Conservation (phyloP, 208 protist genomes). For the Balamuthia mandrillaris region DNA sequence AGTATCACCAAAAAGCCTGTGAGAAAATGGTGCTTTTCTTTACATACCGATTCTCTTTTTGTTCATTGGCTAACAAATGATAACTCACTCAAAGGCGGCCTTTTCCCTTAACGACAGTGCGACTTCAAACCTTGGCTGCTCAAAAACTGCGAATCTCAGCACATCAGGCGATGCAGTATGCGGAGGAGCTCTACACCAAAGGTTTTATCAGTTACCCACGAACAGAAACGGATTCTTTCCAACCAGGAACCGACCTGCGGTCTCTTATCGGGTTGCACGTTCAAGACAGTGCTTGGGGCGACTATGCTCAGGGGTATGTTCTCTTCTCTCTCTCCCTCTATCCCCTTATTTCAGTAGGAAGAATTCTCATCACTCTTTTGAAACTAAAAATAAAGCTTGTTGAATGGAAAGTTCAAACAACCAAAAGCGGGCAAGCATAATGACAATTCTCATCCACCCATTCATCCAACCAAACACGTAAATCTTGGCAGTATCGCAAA, state of each 20-base stretch:
- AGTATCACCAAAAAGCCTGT: conserved; percentile 48
- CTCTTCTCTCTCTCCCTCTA: background rate
- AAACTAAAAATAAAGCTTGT: background rate
- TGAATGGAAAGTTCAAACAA: conserved; percentile 71
- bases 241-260: conserved; percentile 71
- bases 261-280: conserved; percentile 77
- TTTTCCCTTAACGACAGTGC: conserved; percentile 94
- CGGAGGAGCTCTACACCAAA: conserved; percentile 88
- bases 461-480: conserved; percentile 87
- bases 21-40: conserved; percentile 44
- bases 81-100: conserved; percentile 64
- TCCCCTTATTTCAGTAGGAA: background rate
- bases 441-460: conserved; percentile 97
- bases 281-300: conserved; percentile 58
- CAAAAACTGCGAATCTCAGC: conserved; percentile 87
- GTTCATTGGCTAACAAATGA: background rate
- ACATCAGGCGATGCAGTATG: conserved; percentile 88
- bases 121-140: conserved; percentile 91
- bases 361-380: background rate
- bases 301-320: conserved; percentile 53
- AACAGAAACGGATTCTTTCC: conserved; percentile 94
- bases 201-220: conserved; percentile 97
- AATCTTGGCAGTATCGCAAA: background rate
- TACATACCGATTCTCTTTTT: background rate
- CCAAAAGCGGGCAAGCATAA: conserved; percentile 90